These are phyloP conservation scores for Phyllosticta capitalensis DNA, from an alignment of 2,329 filamentous ascomycete genomes.

Conservation along the genomic window DNA sequence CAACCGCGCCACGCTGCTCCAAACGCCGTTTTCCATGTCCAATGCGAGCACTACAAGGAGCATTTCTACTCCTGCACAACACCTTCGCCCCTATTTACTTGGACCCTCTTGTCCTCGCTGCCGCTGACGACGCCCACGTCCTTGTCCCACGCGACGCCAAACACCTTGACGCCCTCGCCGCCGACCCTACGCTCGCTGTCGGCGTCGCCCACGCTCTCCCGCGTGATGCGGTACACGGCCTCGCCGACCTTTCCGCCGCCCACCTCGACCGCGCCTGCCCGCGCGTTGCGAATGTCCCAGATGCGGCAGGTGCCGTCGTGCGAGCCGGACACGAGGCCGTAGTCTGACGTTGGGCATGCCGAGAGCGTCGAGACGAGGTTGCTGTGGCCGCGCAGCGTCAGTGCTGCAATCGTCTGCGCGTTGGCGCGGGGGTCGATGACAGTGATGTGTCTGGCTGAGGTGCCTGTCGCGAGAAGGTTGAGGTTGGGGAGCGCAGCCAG, in stretches of 20 bases:
- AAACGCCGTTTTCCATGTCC: too few species aligned
- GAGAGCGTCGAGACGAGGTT: conserved; percentile 59
- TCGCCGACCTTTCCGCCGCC: conserved; percentile 51
- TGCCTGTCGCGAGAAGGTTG: conserved; percentile 61
- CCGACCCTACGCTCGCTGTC: conserved; percentile 51
- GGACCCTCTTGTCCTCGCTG: conserved; percentile 88
- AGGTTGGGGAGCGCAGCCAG: conserved; percentile 62
- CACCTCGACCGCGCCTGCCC: conserved; percentile 50
- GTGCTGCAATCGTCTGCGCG: conserved; percentile 65
- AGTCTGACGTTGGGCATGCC: conserved; percentile 56
- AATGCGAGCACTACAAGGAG: too few species aligned
- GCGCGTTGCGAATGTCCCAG: conserved; percentile 77
- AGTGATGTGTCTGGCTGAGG: conserved; percentile 76
- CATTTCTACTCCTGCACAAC: background rate
- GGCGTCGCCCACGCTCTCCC: conserved; percentile 56
- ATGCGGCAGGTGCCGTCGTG: conserved; percentile 88
- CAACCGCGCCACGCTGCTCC: too few species aligned
- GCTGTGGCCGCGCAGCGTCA: conserved; percentile 85
- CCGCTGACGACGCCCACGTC: conserved; percentile 81
- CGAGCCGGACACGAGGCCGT: conserved; percentile 78
- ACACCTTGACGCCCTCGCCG: conserved; percentile 83
- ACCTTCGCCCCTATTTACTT: conserved; percentile 56
- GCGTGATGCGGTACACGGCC: conserved; percentile 66
- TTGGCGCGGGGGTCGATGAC: conserved; percentile 83
- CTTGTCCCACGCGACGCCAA: conserved; percentile 77